Evolutionary conservation across 2,329 filamentous ascomycete genomes (phyloP), one percentile per base, ranked within the genome.

Genomic region (Cercospora sp.): DNA sequence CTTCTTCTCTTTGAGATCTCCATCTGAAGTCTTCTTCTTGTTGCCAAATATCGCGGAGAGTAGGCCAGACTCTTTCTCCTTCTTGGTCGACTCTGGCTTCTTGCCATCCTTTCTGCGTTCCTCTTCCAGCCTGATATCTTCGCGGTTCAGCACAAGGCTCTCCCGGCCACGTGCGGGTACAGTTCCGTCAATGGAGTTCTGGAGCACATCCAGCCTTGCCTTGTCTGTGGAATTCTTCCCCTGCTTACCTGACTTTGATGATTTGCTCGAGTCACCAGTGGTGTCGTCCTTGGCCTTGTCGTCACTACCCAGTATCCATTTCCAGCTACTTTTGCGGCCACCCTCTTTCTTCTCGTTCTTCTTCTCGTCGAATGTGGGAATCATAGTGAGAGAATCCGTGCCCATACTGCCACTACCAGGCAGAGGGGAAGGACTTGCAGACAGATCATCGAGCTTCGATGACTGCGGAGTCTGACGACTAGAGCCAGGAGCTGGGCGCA

Each of bases 41-140:
- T 90, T 87, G 51, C 93, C 91, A 76, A 99, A 98, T 65, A 99
- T 89, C 0, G 93, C 95, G 0, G 93, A 94, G 73, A 99, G 94
- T n/a, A 98, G 85, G 7, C 93, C 90, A 12, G 83, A 79, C 7
- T 79, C 78, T 63, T 77, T 77, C 28, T 97, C 94, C 78, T 94
- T 97, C 81, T 94, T 97, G 10, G 81, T 78, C 28, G 75, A 90
- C 18, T 84, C 82, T 0, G 88, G 86, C 77, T 93, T 95, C 55
- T 92, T 89, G 70, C 87, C 90, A 72, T 93, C 90, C 78, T 95
- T 96, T 80, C 90, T 94, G 55, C 91, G 87, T 75, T 97, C 93
- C 72, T 93, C 91, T 67, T 93, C 88, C 7, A 95, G 81, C 76
- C 90, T 93, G 69, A 90, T 79, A 69, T 82, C 89, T 26, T 95